Evolutionary conservation across 106 monocot genomes (phyloP).

Genomic region (Narthecium ossifragum): DNA sequence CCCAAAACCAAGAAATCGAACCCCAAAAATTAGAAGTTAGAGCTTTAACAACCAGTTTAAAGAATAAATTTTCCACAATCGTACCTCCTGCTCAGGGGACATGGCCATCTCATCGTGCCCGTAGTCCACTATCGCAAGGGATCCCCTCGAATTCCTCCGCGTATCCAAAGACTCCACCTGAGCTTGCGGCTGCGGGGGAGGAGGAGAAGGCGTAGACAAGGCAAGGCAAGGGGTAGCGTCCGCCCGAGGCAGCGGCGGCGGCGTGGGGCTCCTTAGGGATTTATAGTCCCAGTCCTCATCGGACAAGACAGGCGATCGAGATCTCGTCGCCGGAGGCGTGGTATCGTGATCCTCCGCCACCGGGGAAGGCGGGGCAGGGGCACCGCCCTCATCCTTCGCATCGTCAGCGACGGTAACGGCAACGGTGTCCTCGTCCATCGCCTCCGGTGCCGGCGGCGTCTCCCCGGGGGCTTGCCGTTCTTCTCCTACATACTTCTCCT

Average conservation of each 20-base stretch:
- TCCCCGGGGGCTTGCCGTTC: constrained; percentile 13
- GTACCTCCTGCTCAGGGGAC: constrained; percentile 88
- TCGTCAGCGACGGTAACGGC: neutral
- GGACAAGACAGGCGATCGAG: constrained; percentile 20
- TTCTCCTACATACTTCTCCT: constrained; percentile 23
- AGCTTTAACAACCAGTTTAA: too few species aligned
- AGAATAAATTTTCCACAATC: too few species aligned
- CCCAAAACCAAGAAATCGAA: neutral
- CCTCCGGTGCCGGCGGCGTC: neutral
- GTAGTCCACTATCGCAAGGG: constrained; percentile 78
- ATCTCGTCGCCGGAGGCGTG: constrained; percentile 14
- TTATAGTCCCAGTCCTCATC: constrained; percentile 29
- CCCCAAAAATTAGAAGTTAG: neutral
- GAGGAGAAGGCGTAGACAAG: constrained; percentile 10
- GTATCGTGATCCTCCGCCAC: neutral
- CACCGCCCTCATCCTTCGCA: neutral
- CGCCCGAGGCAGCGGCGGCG: constrained; percentile 17
- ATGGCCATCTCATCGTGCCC: constrained; percentile 78
- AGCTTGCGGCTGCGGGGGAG: constrained; percentile 3
- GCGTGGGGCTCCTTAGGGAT: constrained; percentile 49
- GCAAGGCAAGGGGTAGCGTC: constrained; percentile 3
- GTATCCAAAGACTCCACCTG: constrained; percentile 4
- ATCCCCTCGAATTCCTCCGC: constrained; percentile 17
- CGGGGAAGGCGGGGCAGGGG: neutral
- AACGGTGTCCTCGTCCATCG: constrained; percentile 18